Evolutionary conservation across 2,329 filamentous ascomycete genomes (phyloP).

Genomic region (Colletotrichum paranaense): DNA sequence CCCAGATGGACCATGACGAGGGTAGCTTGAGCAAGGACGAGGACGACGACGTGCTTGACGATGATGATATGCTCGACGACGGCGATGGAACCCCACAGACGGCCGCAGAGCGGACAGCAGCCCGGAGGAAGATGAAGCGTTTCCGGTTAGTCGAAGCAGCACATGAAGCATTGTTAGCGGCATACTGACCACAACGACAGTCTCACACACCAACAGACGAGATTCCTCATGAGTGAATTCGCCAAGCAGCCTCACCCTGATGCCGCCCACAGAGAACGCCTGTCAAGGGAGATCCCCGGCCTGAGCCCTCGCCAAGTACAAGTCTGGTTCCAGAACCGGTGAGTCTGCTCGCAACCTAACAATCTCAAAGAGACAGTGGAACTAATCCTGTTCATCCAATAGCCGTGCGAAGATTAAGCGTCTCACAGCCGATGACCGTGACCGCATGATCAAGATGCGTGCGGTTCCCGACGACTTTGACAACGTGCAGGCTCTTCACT

Average conservation of each 20-base stretch:
- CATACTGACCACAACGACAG: slow-evolving; percentile 60
- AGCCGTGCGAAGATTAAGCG: slow-evolving; percentile 80
- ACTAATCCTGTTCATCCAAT: slow-evolving; percentile 32
- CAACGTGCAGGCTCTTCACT: slow-evolving; percentile 76
- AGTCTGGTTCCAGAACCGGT: slow-evolving; percentile 99
- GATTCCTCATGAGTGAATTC: slow-evolving; percentile 97
- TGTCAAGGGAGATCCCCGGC: slow-evolving; percentile 91
- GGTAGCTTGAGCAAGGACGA: slow-evolving; percentile 54
- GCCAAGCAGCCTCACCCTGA: slow-evolving; percentile 94
- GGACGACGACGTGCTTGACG: slow-evolving; percentile 64
- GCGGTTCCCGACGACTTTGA: slow-evolving; percentile 78
- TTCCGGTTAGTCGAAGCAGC: slow-evolving; percentile 69
- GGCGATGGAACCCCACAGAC: slow-evolving; percentile 62
- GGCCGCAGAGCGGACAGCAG: slow-evolving; percentile 67
- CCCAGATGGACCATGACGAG: slow-evolving; percentile 51
- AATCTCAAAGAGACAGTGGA: background rate
- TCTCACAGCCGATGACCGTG: slow-evolving; percentile 75
- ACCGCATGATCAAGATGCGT: slow-evolving; percentile 78
- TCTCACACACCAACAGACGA: slow-evolving; percentile 95
- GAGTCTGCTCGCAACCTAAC: slow-evolving; percentile 45
- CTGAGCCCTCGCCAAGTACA: slow-evolving; percentile 93
- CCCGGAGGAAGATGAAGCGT: slow-evolving; percentile 78
- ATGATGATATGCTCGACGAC: slow-evolving; percentile 68
- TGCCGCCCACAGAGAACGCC: slow-evolving; percentile 86
- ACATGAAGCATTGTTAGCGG: background rate